Evolutionary conservation across 2,329 filamentous ascomycete species (phyloP).

Genomic region (Fusarium denticulatum): DNA sequence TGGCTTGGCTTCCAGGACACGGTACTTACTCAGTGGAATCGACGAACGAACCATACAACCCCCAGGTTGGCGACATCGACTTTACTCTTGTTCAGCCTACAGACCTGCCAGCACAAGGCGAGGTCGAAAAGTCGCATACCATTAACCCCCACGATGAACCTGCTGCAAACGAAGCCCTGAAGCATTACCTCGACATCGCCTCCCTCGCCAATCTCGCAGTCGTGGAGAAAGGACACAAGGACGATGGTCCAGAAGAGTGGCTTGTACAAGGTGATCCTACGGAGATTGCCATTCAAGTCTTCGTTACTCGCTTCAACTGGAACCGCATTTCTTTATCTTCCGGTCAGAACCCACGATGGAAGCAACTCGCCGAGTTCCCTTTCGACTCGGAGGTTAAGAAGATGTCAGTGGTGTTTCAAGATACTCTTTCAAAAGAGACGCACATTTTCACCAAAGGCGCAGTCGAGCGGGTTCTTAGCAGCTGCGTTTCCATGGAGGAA

Average conservation of each 20-base stretch:
- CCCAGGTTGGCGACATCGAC: constrained; percentile 28
- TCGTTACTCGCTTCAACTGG: constrained; percentile 74
- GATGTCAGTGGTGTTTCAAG: constrained; percentile 76
- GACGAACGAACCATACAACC: constrained; percentile 45
- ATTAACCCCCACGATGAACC: constrained; percentile 47
- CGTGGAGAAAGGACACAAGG: constrained; percentile 57
- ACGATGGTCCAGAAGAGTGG: constrained; percentile 62
- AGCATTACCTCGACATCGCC: constrained; percentile 69
- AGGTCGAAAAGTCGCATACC: constrained; percentile 42
- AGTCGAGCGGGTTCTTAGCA: constrained; percentile 71
- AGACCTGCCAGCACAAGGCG: constrained; percentile 25
- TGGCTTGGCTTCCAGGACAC: constrained; percentile 46
- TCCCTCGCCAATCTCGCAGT: constrained; percentile 73
- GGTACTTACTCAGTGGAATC: constrained; percentile 45
- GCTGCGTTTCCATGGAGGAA: constrained; percentile 62
- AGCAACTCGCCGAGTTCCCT: constrained; percentile 72
- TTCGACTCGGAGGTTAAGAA: constrained; percentile 81
- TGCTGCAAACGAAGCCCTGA: constrained; percentile 56
- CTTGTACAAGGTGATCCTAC: constrained; percentile 70
- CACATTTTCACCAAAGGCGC: constrained; percentile 71
- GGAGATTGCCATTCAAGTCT: constrained; percentile 80
- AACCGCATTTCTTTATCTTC: constrained; percentile 63
- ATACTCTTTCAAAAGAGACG: constrained; percentile 50
- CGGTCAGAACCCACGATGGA: constrained; percentile 61
- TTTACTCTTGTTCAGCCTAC: constrained; percentile 31